phyloP scores from a whole-genome alignment of 176 grass and related monocot species.

The Urochloa ruziziensis region DNA sequence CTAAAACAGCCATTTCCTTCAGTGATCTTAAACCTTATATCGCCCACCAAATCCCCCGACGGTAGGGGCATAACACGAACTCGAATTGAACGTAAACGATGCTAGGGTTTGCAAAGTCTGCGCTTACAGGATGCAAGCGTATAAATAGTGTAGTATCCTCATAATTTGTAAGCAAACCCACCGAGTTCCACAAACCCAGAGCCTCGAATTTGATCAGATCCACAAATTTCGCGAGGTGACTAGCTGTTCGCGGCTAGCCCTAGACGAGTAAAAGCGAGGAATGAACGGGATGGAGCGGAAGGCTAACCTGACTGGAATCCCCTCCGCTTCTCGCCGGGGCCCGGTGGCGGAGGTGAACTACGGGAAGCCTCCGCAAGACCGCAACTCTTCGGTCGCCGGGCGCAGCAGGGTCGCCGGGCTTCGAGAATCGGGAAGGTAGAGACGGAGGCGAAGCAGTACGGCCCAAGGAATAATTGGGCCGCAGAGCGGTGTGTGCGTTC shows the following conservation, averaged over 20 bases:
- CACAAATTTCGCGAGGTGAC: not conserved
- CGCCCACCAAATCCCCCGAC: not conserved
- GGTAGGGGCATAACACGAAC: not conserved
- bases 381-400: not conserved
- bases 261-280: not conserved
- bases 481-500: too few species aligned
- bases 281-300: not conserved
- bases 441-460: not conserved
- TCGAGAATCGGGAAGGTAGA: not conserved
- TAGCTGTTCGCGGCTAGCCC: not conserved
- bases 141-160: not conserved
- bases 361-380: not conserved
- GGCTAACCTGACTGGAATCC: slow-evolving; percentile 11
- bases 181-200: not conserved
- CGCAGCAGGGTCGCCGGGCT: not conserved
- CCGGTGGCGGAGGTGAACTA: not conserved
- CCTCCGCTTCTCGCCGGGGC: not conserved
- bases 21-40: not conserved
- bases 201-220: slow-evolving; percentile 29
- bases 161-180: not conserved
- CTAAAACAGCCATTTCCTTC: not conserved
- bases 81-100: not conserved
- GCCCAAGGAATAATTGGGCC: not conserved
- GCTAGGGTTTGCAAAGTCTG: too few species aligned
- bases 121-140: not conserved